Conservation (phyloP, 495 filamentous ascomycete genomes). For the Zalerion maritima region DNA sequence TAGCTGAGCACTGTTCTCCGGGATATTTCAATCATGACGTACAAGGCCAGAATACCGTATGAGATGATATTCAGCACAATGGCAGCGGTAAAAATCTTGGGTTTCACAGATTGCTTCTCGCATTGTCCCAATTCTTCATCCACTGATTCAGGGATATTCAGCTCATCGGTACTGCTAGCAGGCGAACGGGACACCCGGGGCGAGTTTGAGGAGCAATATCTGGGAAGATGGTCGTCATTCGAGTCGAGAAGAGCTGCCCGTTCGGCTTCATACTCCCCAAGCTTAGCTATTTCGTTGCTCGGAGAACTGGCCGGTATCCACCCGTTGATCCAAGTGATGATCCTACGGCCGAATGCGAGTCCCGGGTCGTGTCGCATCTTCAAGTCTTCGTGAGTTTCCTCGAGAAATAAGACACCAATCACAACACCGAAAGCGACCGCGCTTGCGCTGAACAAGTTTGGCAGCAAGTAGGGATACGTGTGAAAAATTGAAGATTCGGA, state of each 20-base stretch:
- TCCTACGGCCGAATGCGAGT: slow-evolving; percentile 58
- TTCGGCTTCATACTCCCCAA: slow-evolving; percentile 33
- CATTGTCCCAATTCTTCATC: slow-evolving; percentile 10
- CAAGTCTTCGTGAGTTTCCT: slow-evolving; percentile 86
- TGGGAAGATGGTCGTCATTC: slow-evolving; percentile 43
- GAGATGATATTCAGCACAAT: slow-evolving; percentile 72
- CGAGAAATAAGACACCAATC: slow-evolving; percentile 77
- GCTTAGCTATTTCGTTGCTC: slow-evolving; percentile 19
- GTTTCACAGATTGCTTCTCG: slow-evolving; percentile 9
- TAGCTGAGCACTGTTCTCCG: slow-evolving; percentile 8
- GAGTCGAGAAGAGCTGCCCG: not conserved
- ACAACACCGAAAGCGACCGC: slow-evolving; percentile 65
- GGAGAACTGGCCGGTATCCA: slow-evolving; percentile 6
- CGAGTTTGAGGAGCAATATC: slow-evolving; percentile 46
- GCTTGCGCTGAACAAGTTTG: slow-evolving; percentile 77
- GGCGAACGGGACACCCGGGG: slow-evolving; percentile 9
- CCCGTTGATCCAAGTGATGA: slow-evolving; percentile 37
- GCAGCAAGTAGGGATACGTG: slow-evolving; percentile 76
- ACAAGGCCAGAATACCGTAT: slow-evolving; percentile 93
- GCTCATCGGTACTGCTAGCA: slow-evolving; percentile 20
- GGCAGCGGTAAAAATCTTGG: slow-evolving; percentile 54
- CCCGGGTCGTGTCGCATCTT: slow-evolving; percentile 63
- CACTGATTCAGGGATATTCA: slow-evolving; percentile 14
- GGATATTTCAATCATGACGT: too few species aligned
- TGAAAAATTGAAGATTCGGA: slow-evolving; percentile 62